Conservation (phyloP, 176 grass and related monocot species). For the Zizania latifolia region DNA sequence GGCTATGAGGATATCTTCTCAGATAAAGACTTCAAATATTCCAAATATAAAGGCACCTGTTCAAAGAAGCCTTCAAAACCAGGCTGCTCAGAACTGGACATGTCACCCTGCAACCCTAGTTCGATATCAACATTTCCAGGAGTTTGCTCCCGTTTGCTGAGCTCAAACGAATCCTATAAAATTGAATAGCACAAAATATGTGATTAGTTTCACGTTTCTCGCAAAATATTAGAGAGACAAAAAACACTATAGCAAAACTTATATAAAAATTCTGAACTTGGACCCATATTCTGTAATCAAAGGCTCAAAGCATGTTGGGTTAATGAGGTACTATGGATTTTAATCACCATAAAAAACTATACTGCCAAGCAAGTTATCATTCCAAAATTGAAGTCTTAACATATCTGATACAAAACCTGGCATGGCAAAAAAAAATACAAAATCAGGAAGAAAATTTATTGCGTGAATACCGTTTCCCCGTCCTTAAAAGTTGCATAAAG, state of each 20-base stretch:
- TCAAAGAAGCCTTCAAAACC: slow-evolving; percentile 66
- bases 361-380: not conserved
- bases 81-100: slow-evolving; percentile 39
- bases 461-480: too few relatives aligned
- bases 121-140: slow-evolving; percentile 56
- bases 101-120: slow-evolving; percentile 47
- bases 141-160: slow-evolving; percentile 30
- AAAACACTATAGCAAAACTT: not conserved
- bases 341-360: not conserved
- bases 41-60: slow-evolving; percentile 31
- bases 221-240: not conserved
- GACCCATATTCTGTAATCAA: not conserved
- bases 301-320: too few relatives aligned
- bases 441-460: not conserved
- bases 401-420: too few relatives aligned
- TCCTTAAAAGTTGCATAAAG: too few relatives aligned
- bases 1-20: not conserved
- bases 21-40: slow-evolving; percentile 1
- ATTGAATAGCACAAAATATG: not conserved
- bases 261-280: not conserved
- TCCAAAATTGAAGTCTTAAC: not conserved
- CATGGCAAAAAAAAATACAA: too few relatives aligned
- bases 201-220: not conserved
- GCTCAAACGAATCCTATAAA: slow-evolving; percentile 66
- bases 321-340: not conserved